phyloP scores from a whole-genome alignment of 192 early-diverging fungal genomes.

The Gonapodya prolifera region DNA sequence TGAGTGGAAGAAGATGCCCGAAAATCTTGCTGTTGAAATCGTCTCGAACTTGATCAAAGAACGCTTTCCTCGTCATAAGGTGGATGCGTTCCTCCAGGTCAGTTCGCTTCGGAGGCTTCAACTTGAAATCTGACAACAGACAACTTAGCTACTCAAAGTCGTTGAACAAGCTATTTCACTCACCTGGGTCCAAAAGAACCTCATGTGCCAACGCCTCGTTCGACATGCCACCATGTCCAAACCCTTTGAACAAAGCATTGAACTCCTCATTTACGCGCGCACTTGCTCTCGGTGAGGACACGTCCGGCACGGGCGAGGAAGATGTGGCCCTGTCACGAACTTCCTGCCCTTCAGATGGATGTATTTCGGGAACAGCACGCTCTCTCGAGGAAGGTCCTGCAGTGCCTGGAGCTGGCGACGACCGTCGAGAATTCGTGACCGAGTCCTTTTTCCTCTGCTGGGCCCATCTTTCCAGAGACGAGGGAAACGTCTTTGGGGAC shows the following conservation, averaged over 20 bases:
- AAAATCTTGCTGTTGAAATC: conserved; percentile 38
- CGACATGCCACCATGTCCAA: background rate
- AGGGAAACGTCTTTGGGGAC: conserved; percentile 2
- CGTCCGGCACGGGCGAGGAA: background rate
- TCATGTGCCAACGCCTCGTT: conserved; percentile 69
- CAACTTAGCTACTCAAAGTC: background rate
- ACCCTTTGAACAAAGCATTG: background rate
- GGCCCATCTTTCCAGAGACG: background rate
- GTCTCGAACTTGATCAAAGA: conserved; percentile 51
- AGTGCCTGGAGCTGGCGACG: background rate
- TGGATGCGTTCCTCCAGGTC: conserved; percentile 42
- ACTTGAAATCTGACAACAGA: conserved; percentile 28
- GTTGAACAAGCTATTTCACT: background rate
- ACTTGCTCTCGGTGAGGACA: background rate
- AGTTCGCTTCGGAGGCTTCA: conserved; percentile 24
- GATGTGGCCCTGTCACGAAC: background rate
- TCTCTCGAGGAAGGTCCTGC: background rate
- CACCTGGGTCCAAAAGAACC: conserved; percentile 49
- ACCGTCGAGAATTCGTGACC: background rate
- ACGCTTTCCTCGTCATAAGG: conserved; percentile 50
- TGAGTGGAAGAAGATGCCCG: conserved; percentile 30
- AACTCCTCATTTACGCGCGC: background rate
- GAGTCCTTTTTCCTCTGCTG: background rate
- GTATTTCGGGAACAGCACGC: background rate
- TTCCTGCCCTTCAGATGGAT: background rate